phyloP scores from a whole-genome alignment of 306 rosid species.

The Trifolium pratense region DNA sequence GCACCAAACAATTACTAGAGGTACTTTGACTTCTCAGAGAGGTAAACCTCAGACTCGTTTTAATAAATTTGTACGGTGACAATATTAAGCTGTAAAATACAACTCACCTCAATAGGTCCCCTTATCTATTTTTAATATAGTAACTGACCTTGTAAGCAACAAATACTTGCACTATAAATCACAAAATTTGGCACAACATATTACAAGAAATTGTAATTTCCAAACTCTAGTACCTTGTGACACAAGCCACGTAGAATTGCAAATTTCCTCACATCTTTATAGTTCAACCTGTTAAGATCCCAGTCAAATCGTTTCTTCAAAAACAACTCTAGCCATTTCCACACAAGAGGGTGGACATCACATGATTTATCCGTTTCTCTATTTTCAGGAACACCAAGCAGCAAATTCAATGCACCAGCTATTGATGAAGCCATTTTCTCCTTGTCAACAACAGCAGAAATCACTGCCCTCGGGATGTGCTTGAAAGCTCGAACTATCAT shows the following conservation, averaged over 20 bases:
- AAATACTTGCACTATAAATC: slow-evolving; percentile 5
- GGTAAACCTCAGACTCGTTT: slow-evolving; percentile 1
- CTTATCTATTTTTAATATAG: slow-evolving; percentile 7
- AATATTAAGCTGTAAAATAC: slow-evolving; percentile 1
- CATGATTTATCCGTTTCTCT: slow-evolving; percentile 59
- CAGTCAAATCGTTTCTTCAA: slow-evolving; percentile 86
- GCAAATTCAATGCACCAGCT: slow-evolving; percentile 79
- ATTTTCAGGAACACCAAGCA: slow-evolving; percentile 78
- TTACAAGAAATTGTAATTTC: slow-evolving; percentile 23
- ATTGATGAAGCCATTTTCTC: slow-evolving; percentile 77
- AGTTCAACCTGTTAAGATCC: slow-evolving; percentile 69
- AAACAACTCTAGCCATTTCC: slow-evolving; percentile 90
- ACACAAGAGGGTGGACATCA: slow-evolving; percentile 66
- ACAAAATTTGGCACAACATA: slow-evolving; percentile 19
- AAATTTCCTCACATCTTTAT: slow-evolving; percentile 80
- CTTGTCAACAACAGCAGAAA: slow-evolving; percentile 68
- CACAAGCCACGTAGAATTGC: slow-evolving; percentile 94
- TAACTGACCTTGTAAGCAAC: slow-evolving; percentile 7
- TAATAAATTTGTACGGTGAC: slow-evolving; percentile 4
- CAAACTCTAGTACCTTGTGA: slow-evolving; percentile 72
- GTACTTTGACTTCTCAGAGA: slow-evolving; percentile 23
- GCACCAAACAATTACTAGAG: slow-evolving; percentile 5
- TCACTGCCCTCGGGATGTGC: slow-evolving; percentile 91
- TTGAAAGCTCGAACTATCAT: slow-evolving; percentile 98
- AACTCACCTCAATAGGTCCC: slow-evolving; percentile 11